Evolutionary conservation across 225 moss, liverwort and hornwort genomes (phyloP).

Genomic region (Bryum argenteum): DNA sequence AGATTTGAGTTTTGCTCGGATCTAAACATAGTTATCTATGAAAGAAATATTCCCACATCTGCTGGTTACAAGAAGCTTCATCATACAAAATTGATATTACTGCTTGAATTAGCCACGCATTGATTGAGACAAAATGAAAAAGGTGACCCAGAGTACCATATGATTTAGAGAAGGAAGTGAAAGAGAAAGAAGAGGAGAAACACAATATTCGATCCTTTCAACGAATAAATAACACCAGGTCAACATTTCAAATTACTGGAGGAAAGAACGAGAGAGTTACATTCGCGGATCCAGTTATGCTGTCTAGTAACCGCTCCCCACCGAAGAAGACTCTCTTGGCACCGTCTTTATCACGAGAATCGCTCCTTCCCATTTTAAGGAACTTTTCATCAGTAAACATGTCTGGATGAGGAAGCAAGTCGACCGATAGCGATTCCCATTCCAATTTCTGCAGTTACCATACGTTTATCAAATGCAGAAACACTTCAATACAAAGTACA

Average conservation of each 20-base stretch:
- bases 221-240: conserved; percentile 14
- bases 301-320: conserved; percentile 94
- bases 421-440: conserved; percentile 89
- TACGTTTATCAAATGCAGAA: conserved; percentile 10
- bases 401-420: conserved; percentile 98
- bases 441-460: conserved; percentile 77
- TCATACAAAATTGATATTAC: conserved; percentile 10
- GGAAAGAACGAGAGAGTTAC: conserved; percentile 42
- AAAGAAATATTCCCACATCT: conserved; percentile 21
- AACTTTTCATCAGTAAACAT: conserved; percentile 94
- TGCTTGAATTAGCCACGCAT: conserved; percentile 10
- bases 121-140: conserved; percentile 9
- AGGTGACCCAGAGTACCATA: not conserved
- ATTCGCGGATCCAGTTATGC: conserved; percentile 88
- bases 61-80: conserved; percentile 29
- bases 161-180: no score
- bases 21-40: conserved; percentile 90
- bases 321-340: conserved; percentile 92
- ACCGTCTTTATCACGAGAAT: conserved; percentile 85
- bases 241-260: conserved; percentile 15
- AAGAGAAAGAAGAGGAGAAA: conserved; percentile 5
- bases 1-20: conserved; percentile 91
- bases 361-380: conserved; percentile 60
- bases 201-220: conserved; percentile 9
- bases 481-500: conserved; percentile 4